Percentiles rank a stretch among this genome's conserved stretches.
Evolutionary conservation across 2,329 filamentous ascomycete genomes (phyloP).

Genomic region (Teratosphaeria viscida): DNA sequence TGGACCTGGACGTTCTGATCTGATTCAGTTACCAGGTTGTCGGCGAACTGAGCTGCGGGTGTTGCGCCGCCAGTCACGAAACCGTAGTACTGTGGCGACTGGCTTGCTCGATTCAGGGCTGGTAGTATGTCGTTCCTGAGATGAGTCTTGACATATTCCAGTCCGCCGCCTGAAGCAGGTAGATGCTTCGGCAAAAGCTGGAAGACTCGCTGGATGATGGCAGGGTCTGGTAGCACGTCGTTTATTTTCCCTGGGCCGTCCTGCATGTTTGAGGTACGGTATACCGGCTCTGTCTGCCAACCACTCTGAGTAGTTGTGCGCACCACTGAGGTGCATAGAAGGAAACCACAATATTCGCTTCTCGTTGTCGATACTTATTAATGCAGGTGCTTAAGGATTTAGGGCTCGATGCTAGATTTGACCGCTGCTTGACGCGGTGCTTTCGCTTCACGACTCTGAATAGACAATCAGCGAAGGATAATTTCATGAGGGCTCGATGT

Average conservation of each 20-base stretch:
- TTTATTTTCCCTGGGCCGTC: neutral
- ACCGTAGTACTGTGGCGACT: constrained; percentile 64
- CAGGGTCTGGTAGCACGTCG: neutral
- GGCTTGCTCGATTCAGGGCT: constrained; percentile 56
- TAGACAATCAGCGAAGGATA: too few species aligned
- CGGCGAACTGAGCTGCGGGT: constrained; percentile 69
- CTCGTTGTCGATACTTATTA: too few species aligned
- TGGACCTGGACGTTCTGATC: constrained; percentile 84
- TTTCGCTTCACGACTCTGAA: too few species aligned
- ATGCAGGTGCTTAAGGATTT: too few species aligned
- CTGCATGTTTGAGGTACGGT: neutral
- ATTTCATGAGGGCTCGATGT: too few species aligned
- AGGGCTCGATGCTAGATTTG: too few species aligned
- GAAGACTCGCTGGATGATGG: neutral
- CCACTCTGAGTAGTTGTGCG: too few species aligned
- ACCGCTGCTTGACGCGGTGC: too few species aligned
- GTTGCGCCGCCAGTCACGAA: constrained; percentile 79
- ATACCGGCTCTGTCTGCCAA: too few species aligned
- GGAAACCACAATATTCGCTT: too few species aligned
- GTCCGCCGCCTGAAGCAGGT: constrained; percentile 32
- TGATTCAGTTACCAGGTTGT: constrained; percentile 68
- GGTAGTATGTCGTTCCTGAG: constrained; percentile 34
- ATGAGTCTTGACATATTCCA: constrained; percentile 33
- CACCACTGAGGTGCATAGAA: too few species aligned
- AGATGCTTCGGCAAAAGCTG: constrained; percentile 15